Base-by-base conservation (phyloP, 2,329 filamentous ascomycete species). In the Claviceps sp. region DNA sequence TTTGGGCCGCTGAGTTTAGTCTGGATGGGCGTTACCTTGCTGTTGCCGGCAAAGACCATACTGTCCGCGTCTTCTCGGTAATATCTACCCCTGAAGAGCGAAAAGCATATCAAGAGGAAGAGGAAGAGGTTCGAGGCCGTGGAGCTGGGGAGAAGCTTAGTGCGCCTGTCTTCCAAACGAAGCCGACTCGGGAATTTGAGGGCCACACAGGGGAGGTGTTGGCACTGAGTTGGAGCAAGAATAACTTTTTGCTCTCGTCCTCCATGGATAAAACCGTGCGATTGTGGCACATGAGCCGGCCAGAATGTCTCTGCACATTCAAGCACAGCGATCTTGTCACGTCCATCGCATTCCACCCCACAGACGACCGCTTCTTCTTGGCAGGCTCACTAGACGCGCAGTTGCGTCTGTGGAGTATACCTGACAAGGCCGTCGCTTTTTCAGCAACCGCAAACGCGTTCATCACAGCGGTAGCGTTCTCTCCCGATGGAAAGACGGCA, bases 181-280 rank as follows among this genome's bases (percentile, higher is more conserved):
- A 86, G 60, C 87, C 90, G 0, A 66, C 87, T 9, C 79, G 83
- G 51, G 86, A 95, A 62, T 96, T 93, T 57, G 71, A 78, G 50
- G 90, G 89, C 4, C 93, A 98, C 63, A 84, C 80, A 0, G 83
- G 85, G 16, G 90, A 94, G 58, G 82, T 98, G 5, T 71, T 98
- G 57, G 91, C 95, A 63, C 67, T 98, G 54, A 95, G 88, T 65
- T 98, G 93, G 93, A 97, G 91, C 71, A 98, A 97, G 75, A 98
- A 98, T 68, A 95, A 95, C 65, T 98, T 98, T 59, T 68, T 98
- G 29, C 74, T 98, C 16, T 96, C 91, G 3, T 94, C 90, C 0
- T 95, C 90, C 0, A 96, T 97, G 89, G 93, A 98, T 65, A 96
- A 96, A 71, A 95, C 90, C 0, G 93, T 98, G 13, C 80, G 88